Evolutionary conservation across 805 yeast species (phyloP).

Genomic region (Metschnikowia shivogae): DNA sequence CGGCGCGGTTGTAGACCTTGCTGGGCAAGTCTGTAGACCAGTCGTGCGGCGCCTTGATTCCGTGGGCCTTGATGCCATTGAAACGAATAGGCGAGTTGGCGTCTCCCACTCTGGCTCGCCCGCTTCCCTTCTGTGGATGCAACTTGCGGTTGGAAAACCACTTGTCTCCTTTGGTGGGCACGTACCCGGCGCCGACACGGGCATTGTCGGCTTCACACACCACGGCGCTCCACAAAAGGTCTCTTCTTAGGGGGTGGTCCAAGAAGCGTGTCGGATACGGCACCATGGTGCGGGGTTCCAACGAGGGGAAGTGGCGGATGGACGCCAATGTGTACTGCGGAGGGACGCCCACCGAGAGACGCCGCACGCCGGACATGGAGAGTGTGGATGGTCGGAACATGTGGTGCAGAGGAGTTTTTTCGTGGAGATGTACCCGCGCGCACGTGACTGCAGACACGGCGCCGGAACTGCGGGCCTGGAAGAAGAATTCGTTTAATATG

Average conservation of each 20-base stretch:
- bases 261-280: conserved; percentile 74
- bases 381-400: conserved; percentile 3
- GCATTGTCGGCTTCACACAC: conserved; percentile 84
- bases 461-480: too few relatives aligned
- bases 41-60: conserved; percentile 87
- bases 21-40: conserved; percentile 72
- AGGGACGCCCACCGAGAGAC: conserved; percentile 34
- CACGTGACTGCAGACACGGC: not conserved
- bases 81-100: conserved; percentile 89
- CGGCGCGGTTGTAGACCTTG: conserved; percentile 70
- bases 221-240: conserved; percentile 90
- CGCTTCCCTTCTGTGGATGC: conserved; percentile 88
- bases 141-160: conserved; percentile 81
- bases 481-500: too few relatives aligned
- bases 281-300: conserved; percentile 75
- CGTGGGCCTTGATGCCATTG: conserved; percentile 87
- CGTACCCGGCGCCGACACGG: conserved; percentile 85
- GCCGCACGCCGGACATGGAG: conserved; percentile 5
- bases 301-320: conserved; percentile 79
- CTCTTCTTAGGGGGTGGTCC: conserved; percentile 79
- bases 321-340: conserved; percentile 74
- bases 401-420: not conserved
- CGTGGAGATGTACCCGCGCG: not conserved
- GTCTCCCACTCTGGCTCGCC: conserved; percentile 95
- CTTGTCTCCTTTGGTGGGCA: conserved; percentile 81